These are phyloP conservation scores for Aegilops tauschii DNA, from an alignment of 176 grass and related monocot genomes.

Conservation along the genomic window DNA sequence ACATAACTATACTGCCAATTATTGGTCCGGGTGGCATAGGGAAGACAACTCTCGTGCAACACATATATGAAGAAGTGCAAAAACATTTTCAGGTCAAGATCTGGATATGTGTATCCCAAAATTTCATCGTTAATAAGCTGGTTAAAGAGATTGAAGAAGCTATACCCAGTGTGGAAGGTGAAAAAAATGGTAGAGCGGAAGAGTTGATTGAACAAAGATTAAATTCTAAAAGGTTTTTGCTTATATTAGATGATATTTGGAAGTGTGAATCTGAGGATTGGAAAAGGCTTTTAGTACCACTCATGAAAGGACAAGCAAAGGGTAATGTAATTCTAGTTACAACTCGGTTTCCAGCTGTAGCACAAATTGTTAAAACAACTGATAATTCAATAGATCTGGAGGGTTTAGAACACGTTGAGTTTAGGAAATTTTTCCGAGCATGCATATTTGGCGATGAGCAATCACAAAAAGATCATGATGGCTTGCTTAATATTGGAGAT, in stretches of 20 bases:
- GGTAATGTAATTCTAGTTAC: conserved; percentile 16
- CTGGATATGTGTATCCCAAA: conserved; percentile 37
- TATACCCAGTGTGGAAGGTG: neutral
- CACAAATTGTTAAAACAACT: neutral
- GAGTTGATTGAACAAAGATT: neutral
- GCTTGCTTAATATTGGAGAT: neutral
- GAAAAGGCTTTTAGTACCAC: neutral
- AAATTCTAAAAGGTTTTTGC: neutral
- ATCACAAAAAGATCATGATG: too few species aligned
- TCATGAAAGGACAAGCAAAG: neutral
- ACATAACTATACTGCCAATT: conserved; percentile 13
- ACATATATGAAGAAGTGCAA: conserved; percentile 16
- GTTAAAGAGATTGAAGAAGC: neutral
- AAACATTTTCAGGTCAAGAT: neutral
- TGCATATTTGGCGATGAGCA: neutral
- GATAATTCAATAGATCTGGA: neutral
- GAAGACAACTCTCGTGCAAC: conserved; percentile 45
- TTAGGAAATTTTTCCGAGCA: conserved; percentile 14
- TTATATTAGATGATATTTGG: conserved; percentile 36
- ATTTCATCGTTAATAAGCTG: conserved; percentile 2
- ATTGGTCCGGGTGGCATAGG: conserved; percentile 42
- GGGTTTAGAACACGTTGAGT: too few species aligned
- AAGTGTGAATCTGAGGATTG: neutral
- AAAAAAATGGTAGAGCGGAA: rapidly evolving
- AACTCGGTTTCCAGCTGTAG: neutral